Percentiles rank a stretch among this genome's conserved stretches.
Evolutionary conservation across 768 basidiomycete species (phyloP).

Genomic region (Suillus sp.): DNA sequence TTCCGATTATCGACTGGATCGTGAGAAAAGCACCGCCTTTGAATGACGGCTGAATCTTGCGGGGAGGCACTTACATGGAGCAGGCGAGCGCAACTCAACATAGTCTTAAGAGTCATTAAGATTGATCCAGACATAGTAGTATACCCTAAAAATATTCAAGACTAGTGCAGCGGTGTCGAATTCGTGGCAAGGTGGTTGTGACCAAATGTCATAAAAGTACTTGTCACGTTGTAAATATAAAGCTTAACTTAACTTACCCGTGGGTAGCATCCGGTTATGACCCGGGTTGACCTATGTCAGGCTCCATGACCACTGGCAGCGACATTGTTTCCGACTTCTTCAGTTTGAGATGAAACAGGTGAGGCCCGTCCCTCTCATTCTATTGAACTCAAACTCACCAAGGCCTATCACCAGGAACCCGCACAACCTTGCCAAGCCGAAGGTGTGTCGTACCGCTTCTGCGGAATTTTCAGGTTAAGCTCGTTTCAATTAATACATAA

Average conservation of each 20-base stretch:
- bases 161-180: too few species aligned
- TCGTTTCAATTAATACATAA: background rate
- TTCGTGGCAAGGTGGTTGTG: background rate
- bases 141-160: too few species aligned
- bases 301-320: too few species aligned
- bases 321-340: background rate
- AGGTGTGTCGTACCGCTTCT: background rate
- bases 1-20: background rate
- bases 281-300: too few species aligned
- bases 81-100: background rate
- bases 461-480: background rate
- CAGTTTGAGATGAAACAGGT: background rate
- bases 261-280: too few species aligned
- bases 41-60: too few species aligned
- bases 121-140: background rate
- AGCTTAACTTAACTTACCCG: too few species aligned
- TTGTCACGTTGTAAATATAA: too few species aligned
- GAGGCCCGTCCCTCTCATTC: background rate
- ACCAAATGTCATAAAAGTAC: background rate
- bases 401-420: background rate
- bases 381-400: background rate
- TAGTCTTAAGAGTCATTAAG: too few species aligned
- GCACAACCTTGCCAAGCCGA: background rate
- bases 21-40: conserved; percentile 1
- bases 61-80: background rate